phyloP scores from a whole-genome alignment of 2,329 filamentous ascomycete genomes.

The Diaporthe sp. region DNA sequence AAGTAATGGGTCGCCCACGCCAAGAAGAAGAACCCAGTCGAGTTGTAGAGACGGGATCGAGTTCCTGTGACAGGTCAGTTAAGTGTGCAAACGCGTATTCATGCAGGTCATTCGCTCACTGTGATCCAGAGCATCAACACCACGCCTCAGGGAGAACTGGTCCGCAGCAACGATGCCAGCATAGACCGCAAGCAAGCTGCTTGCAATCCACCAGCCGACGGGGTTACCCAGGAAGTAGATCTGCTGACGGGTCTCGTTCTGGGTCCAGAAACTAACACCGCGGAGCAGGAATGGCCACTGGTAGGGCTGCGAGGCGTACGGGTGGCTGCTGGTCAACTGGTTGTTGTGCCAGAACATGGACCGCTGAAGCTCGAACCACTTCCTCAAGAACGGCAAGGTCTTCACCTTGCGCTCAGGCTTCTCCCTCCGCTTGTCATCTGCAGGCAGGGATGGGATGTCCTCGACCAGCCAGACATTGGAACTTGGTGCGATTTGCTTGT shows the following conservation, averaged over 20 bases:
- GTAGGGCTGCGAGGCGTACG: conserved; percentile 94
- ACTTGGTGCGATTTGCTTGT: conserved; percentile 91
- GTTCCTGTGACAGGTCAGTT: conserved; percentile 72
- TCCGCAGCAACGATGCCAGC: conserved; percentile 93
- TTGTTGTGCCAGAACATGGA: conserved; percentile 99
- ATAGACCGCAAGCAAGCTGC: conserved; percentile 92
- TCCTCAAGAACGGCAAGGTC: conserved; percentile 87
- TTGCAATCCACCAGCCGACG: conserved; percentile 96
- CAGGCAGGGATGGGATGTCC: conserved; percentile 84
- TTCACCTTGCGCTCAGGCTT: conserved; percentile 87
- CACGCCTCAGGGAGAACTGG: conserved; percentile 92
- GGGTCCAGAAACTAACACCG: conserved; percentile 99
- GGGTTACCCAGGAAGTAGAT: conserved; percentile 99
- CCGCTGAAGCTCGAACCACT: conserved; percentile 96
- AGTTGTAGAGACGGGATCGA: conserved; percentile 96
- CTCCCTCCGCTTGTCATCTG: conserved; percentile 79
- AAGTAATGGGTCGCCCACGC: conserved; percentile 98
- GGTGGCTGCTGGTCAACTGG: conserved; percentile 95
- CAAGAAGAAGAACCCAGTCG: conserved; percentile 98
- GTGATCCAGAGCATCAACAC: conserved; percentile 91
- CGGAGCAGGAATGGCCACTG: conserved; percentile 98
- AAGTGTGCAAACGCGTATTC: neutral
- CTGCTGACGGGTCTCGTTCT: conserved; percentile 93
- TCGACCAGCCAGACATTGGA: conserved; percentile 97
- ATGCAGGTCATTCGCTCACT: conserved; percentile 72